Evolutionary conservation across 2,329 filamentous ascomycete genomes (phyloP).

Genomic region (Zymoseptoria pseudotritici): DNA sequence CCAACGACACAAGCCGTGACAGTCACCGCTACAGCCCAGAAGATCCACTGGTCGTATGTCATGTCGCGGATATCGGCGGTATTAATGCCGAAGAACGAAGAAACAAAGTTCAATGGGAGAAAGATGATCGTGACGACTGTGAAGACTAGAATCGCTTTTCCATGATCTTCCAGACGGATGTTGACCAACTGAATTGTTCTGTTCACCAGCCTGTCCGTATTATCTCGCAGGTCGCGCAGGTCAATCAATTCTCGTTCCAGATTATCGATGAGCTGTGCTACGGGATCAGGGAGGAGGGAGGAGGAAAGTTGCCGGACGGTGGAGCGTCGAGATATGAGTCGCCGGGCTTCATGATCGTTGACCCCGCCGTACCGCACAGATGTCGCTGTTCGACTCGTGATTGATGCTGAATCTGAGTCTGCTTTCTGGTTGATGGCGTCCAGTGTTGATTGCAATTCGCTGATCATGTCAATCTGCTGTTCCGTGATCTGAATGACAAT

Average conservation of each 20-base stretch:
- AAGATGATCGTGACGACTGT: conserved; percentile 13
- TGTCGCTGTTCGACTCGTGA: background rate
- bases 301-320: conserved; percentile 34
- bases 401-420: conserved; percentile 1
- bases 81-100: conserved; percentile 13
- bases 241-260: conserved; percentile 35
- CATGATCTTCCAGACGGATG: conserved; percentile 39
- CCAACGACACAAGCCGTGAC: conserved; percentile 34
- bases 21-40: conserved; percentile 27
- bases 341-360: conserved; percentile 6
- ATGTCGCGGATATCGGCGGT: background rate
- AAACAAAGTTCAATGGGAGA: conserved; percentile 8
- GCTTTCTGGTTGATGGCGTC: background rate
- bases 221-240: conserved; percentile 35
- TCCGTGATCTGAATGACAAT: conserved; percentile 39
- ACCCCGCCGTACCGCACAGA: conserved; percentile 2
- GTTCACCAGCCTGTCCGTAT: conserved; percentile 37
- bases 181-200: conserved; percentile 40
- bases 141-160: conserved; percentile 32
- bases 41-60: background rate
- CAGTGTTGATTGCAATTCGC: conserved; percentile 21
- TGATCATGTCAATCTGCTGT: conserved; percentile 35
- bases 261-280: conserved; percentile 35
- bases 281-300: conserved; percentile 31
- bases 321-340: conserved; percentile 22